Evolutionary conservation across 176 grass and related monocot species (phyloP), one percentile per base, ranked within the genome.

Genomic region (Tillandsia leiboldiana): DNA sequence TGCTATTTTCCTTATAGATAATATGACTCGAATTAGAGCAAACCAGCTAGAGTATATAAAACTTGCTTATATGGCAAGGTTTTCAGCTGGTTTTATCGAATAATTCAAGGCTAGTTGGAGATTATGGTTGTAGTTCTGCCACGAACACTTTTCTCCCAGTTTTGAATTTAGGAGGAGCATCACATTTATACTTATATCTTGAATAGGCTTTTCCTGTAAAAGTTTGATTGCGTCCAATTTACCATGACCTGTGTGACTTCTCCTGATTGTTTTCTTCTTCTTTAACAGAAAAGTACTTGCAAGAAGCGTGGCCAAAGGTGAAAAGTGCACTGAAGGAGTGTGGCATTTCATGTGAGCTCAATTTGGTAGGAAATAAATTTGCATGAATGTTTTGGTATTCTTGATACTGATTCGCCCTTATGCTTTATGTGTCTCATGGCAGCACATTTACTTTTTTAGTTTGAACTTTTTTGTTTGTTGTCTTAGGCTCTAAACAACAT

Each of bases 261-360:
- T 66, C 27, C 28, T 49, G 11, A 47, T 42, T 42, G 33, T 13
- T 67, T 8, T 29, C 27, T n/a, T 61, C 15, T 18, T 18, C 9
- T 27, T 68, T 58, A 48, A 26, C 74, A 97, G 89, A 97, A 79
- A 97, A 97, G 74, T 97, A 97, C 29, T 77, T 97, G 62, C 94
- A 97, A 80, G 89, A 93, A 77, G 63, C 73, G 17, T 97, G 94
- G 94, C 94, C 94, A 51, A 58, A 83, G 51, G 94, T 97, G 67
- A 97, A 87, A 70, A 81, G 69, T 49, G 83, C 89, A 18, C 64
- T 97, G 47, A 97, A 93, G 79, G 89, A 90, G 72, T 72, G 82
- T 69, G 86, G 86, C 0, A 51, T 97, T 5, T 70, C 89, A 10
- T 97, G 94, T 18, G 94, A 93, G 80, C 89, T 97, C 74, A 97